These are phyloP conservation scores for Botryotinia convoluta DNA, from an alignment of 2,329 filamentous ascomycete species.

Conservation along the genomic window DNA sequence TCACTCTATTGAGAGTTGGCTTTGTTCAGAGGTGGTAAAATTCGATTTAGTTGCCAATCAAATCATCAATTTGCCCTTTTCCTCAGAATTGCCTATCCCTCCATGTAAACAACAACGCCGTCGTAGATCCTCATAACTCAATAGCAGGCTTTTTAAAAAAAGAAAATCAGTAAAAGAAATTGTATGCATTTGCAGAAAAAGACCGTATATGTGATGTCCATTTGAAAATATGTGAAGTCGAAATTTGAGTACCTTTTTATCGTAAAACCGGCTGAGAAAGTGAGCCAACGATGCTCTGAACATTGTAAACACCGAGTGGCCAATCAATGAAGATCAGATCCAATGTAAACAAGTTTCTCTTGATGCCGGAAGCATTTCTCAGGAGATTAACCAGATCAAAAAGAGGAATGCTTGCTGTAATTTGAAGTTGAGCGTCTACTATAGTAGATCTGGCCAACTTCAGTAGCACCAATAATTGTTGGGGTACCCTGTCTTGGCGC, in stretches of 20 bases:
- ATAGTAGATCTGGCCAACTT: conserved; percentile 7
- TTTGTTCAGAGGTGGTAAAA: background rate
- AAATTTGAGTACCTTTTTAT: background rate
- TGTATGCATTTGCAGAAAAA: background rate
- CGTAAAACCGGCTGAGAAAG: background rate
- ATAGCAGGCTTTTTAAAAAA: background rate
- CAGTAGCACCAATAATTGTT: conserved; percentile 7
- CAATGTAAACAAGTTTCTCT: too few species aligned
- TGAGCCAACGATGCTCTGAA: background rate
- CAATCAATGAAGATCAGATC: background rate
- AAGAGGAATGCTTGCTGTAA: conserved; percentile 3
- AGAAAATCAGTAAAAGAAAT: background rate
- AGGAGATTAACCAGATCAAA: background rate
- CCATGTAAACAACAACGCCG: background rate
- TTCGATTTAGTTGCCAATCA: background rate
- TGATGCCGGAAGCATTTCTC: background rate
- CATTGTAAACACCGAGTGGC: background rate
- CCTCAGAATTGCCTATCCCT: background rate
- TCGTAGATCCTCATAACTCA: background rate
- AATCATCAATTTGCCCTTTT: background rate
- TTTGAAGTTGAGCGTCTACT: background rate
- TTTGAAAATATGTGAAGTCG: background rate
- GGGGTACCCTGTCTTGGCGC: background rate
- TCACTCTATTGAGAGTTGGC: background rate
- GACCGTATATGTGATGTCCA: background rate